Evolutionary conservation across 2,329 filamentous ascomycete species (phyloP).

Genomic region (Ambrosiella cleistominuta): DNA sequence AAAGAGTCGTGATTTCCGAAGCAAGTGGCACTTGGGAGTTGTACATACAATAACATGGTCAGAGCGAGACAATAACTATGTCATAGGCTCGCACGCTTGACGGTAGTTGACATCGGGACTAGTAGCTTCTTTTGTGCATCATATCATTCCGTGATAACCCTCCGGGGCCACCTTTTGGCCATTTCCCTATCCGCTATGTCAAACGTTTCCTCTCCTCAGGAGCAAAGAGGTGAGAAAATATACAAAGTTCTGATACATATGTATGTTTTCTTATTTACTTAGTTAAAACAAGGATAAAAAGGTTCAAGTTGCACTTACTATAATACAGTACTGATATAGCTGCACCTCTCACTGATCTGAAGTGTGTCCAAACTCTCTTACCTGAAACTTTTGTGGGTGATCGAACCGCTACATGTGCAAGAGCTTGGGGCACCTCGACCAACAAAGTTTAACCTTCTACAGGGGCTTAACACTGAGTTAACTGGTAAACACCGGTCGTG

Average conservation of each 20-base stretch:
- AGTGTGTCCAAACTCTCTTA: conserved; percentile 4
- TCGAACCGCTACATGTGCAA: conserved; percentile 1
- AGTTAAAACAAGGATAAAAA: not conserved
- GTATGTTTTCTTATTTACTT: not conserved
- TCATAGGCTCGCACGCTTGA: not conserved
- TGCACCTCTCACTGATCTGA: not conserved
- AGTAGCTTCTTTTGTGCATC: not conserved
- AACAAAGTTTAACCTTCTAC: not conserved
- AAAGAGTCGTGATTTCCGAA: not conserved
- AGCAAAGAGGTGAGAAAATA: no score
- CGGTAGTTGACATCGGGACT: not conserved
- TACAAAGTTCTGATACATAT: no score
- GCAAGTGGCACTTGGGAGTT: not conserved
- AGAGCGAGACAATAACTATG: not conserved
- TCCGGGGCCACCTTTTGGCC: not conserved
- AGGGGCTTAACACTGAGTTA: not conserved
- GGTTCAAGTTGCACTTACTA: not conserved
- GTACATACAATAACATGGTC: not conserved
- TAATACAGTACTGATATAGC: not conserved
- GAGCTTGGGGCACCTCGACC: not conserved
- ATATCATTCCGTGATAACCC: not conserved
- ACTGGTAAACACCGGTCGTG: not conserved
- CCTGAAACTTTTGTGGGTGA: conserved; percentile 11
- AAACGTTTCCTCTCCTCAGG: not conserved
- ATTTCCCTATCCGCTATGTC: not conserved